Base-by-base conservation (phyloP, 306 rosid genomes). In the Vigna trinervia region DNA sequence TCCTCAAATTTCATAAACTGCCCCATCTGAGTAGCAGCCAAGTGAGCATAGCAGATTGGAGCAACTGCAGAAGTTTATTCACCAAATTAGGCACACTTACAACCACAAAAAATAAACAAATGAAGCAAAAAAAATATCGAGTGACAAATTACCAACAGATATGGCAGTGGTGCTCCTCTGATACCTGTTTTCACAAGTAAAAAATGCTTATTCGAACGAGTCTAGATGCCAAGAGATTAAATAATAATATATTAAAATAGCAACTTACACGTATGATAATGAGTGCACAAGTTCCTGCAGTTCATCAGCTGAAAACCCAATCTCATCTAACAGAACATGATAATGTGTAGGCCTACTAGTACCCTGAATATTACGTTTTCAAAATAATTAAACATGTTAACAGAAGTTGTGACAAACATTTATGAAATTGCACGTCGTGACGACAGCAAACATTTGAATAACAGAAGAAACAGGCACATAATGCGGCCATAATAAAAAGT, bases 161-260 rank as follows among this genome's bases (percentile, higher is more conserved):
- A 95, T 89, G 6, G 98, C 98, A 38, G 97, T 92, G 1, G 97
- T 95, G 77, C 98, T 95, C 80, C 98, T 81, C 82, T 95, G 98
- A 79, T 95, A 95, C 71, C 98, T 95, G 85, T 68, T 34, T 6
- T 20, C 77, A 81, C 66, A 15, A 34, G 1, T 34, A 34, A 32
- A 76, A 15, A 19, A 28, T 9, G 2, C 12, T 6, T 11, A 30
- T 14, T 6, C 5, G 1, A 1, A 28, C 15, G 3, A 26, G 4
- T 10, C 38, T 13, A 12, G 0, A 57, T 23, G 15, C 15, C 15
- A 10, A 56, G 14, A 32, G n/a, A 8, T n/a, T 51, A 52, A 51
- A 17, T 8, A 52, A 12, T 12, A 12, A 7, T 45, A 4, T 53
- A 51, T 51, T 51, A 6, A 51, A 51, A 30, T 5, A 30, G 17